phyloP scores from a whole-genome alignment of 2,329 filamentous ascomycete genomes.

The Ilyonectria robusta region DNA sequence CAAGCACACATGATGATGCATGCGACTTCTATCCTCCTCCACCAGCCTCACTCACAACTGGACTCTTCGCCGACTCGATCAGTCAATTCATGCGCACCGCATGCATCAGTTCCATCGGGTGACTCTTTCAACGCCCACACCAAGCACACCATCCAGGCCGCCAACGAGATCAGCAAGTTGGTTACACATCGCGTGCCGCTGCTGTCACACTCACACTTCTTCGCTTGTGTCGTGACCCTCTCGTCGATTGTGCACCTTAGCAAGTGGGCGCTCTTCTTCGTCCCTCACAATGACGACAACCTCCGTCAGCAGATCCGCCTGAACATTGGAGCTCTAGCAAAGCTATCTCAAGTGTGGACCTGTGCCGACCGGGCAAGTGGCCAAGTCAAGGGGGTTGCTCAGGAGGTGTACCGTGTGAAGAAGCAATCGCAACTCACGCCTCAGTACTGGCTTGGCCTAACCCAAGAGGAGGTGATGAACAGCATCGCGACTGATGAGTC shows the following conservation, averaged over 20 bases:
- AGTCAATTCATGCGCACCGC: conserved; percentile 77
- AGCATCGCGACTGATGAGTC: conserved; percentile 70
- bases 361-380: conserved; percentile 78
- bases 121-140: conserved; percentile 77
- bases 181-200: conserved; percentile 81
- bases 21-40: conserved; percentile 79
- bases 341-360: conserved; percentile 79
- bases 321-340: conserved; percentile 82
- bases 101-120: conserved; percentile 64
- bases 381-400: conserved; percentile 84
- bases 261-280: conserved; percentile 78
- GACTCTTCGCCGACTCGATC: conserved; percentile 71
- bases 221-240: conserved; percentile 84
- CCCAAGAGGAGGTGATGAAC: conserved; percentile 68
- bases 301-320: conserved; percentile 83
- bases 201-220: conserved; percentile 84
- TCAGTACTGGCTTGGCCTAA: conserved; percentile 68
- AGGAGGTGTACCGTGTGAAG: conserved; percentile 77
- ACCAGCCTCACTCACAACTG: conserved; percentile 84
- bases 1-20: conserved; percentile 86
- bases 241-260: conserved; percentile 87
- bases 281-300: conserved; percentile 73
- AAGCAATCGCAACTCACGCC: conserved; percentile 68
- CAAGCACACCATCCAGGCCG: conserved; percentile 83
- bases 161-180: conserved; percentile 82